A percentile compares a stretch with the other conserved stretches of the same genome.
These are phyloP conservation scores for Vitis hybrid DNA, from an alignment of 177 flowering plant genomes.

Conservation along the genomic window DNA sequence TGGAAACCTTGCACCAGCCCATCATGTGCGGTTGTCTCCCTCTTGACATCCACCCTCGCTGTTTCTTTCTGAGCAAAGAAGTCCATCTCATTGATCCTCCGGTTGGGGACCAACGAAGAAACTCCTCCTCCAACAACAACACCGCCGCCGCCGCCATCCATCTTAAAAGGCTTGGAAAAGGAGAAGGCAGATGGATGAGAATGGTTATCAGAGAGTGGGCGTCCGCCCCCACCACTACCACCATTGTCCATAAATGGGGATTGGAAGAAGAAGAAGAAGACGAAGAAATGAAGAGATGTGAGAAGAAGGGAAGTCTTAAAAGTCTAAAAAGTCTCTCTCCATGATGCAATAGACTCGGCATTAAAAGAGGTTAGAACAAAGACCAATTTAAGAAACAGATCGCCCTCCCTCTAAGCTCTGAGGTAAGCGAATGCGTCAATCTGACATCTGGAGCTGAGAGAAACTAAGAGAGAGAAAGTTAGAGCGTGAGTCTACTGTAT, in stretches of 20 bases:
- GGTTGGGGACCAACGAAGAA: neutral
- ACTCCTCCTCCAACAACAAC: neutral
- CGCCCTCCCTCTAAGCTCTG: neutral
- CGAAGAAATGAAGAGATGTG: conserved; percentile 6
- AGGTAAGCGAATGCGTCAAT: conserved; percentile 19
- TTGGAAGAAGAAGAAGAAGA: conserved; percentile 1
- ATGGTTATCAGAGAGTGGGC: too few species aligned
- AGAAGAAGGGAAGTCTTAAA: neutral
- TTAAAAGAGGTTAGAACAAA: conserved; percentile 20
- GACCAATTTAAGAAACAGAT: neutral
- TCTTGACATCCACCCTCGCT: neutral
- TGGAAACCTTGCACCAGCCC: neutral
- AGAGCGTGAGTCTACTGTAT: neutral
- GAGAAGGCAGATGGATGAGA: neutral
- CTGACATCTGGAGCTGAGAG: neutral
- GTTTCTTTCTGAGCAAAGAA: conserved; percentile 23
- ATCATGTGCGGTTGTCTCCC: neutral
- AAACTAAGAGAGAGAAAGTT: neutral
- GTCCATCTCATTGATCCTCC: conserved; percentile 29
- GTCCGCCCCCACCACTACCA: too few species aligned
- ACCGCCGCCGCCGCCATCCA: too few species aligned
- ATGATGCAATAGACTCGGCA: conserved; percentile 25
- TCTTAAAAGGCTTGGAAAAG: neutral
- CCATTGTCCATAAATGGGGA: neutral
- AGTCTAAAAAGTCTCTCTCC: neutral